Conservation (phyloP, 2,329 filamentous ascomycete species). For the Didymella exigua region DNA sequence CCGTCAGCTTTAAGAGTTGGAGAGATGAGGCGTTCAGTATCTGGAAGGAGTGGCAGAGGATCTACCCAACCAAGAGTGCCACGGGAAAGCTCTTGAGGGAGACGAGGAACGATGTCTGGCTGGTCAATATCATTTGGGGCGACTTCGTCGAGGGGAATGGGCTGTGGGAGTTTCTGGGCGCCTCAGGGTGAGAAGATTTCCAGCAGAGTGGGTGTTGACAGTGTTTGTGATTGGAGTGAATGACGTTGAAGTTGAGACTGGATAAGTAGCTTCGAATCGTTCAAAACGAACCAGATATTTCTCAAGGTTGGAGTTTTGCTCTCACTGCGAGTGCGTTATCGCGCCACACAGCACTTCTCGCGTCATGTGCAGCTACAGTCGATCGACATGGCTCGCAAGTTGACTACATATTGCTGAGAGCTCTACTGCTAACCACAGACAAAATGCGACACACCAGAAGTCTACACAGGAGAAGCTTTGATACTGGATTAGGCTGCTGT, state of each 20-base stretch:
- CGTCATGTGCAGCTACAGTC: no score
- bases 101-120: constrained; percentile 74
- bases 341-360: no score
- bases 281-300: no score
- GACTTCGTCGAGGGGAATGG: constrained; percentile 73
- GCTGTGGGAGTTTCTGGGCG: constrained; percentile 70
- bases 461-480: no score
- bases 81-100: constrained; percentile 73
- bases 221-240: background rate
- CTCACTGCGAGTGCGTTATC: no score
- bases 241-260: background rate
- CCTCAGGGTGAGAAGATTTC: background rate
- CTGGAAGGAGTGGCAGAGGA: constrained; percentile 89
- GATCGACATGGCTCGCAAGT: no score
- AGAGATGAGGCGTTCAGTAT: constrained; percentile 94
- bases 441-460: no score
- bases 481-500: no score
- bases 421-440: no score
- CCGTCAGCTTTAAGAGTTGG: constrained; percentile 93
- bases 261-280: background rate
- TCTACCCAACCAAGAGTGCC: constrained; percentile 76
- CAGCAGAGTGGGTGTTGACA: background rate
- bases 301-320: no score
- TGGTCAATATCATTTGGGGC: constrained; percentile 90
- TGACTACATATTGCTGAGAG: no score